phyloP scores from a whole-genome alignment of 148 eudicot genomes.

The Nepenthes mirabilis region DNA sequence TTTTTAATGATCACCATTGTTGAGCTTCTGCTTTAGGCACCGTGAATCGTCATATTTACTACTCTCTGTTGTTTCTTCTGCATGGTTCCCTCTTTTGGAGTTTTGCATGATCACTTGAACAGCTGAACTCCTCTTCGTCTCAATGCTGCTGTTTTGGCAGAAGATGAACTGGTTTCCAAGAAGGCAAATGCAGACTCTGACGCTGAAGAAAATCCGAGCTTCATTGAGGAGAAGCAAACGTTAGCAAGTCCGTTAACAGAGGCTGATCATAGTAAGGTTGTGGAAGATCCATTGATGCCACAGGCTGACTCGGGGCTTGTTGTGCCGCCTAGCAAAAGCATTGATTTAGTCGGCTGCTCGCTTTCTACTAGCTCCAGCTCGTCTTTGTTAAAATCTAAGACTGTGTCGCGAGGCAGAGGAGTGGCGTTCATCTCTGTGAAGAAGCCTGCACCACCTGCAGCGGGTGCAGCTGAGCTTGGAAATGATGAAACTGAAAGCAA shows the following conservation, averaged over 20 bases:
- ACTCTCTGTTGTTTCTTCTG: neutral
- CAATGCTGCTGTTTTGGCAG: conserved; percentile 12
- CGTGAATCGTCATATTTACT: too few relatives aligned
- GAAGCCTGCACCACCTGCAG: conserved; percentile 20
- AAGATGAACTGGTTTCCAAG: conserved; percentile 17
- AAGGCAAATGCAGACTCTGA: conserved; percentile 10
- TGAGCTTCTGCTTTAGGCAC: too few relatives aligned
- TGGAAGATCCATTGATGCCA: conserved; percentile 5
- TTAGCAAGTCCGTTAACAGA: neutral
- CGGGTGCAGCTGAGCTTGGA: conserved; percentile 6
- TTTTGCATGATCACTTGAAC: too few relatives aligned
- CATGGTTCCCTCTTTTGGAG: neutral
- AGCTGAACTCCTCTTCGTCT: neutral
- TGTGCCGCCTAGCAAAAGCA: conserved; percentile 12
- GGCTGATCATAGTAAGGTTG: conserved; percentile 9
- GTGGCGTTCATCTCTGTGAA: conserved; percentile 63
- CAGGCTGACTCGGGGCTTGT: conserved; percentile 11
- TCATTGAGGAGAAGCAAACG: neutral
- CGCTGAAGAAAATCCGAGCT: conserved; percentile 12
- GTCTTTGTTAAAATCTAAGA: conserved; percentile 7
- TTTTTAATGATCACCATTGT: too few relatives aligned
- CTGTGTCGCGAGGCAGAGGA: conserved; percentile 23
- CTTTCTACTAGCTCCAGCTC: conserved; percentile 8
- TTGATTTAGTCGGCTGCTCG: neutral
- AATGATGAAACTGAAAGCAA: conserved; percentile 9